phyloP scores from a whole-genome alignment of 2,329 filamentous ascomycete genomes.

The Exutisphaerella laricina region DNA sequence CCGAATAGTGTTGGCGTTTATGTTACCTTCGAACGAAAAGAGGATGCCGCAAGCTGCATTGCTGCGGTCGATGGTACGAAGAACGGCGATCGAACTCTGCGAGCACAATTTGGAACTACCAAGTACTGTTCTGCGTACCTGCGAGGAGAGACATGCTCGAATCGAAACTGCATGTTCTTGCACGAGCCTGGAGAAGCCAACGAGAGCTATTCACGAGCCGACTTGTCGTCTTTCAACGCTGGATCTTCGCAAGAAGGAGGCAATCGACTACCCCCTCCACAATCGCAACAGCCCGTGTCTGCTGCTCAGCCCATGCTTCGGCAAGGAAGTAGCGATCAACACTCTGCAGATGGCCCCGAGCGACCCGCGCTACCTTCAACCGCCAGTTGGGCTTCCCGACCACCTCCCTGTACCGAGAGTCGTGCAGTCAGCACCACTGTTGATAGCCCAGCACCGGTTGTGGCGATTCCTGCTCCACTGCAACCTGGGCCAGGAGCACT shows the following conservation, averaged over 20 bases:
- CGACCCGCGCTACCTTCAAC: conserved; percentile 87
- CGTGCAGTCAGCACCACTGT: conserved; percentile 75
- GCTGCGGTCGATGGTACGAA: conserved; percentile 84
- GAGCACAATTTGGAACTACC: conserved; percentile 77
- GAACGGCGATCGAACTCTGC: conserved; percentile 80
- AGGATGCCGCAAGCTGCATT: conserved; percentile 86
- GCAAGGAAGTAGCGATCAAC: conserved; percentile 40
- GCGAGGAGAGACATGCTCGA: conserved; percentile 88
- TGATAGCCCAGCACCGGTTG: conserved; percentile 65
- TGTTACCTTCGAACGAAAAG: conserved; percentile 91
- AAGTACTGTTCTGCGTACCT: conserved; percentile 99
- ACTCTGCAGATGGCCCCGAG: conserved; percentile 46
- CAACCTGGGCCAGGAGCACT: conserved; percentile 6
- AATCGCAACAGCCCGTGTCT: conserved; percentile 47
- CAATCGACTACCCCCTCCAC: conserved; percentile 39
- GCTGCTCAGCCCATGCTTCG: conserved; percentile 60
- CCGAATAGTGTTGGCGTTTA: conserved; percentile 93
- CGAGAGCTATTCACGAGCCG: conserved; percentile 91
- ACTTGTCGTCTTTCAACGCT: conserved; percentile 90
- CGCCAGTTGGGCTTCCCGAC: conserved; percentile 82
- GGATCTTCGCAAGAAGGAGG: conserved; percentile 70
- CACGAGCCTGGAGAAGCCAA: conserved; percentile 98
- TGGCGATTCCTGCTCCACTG: conserved; percentile 18
- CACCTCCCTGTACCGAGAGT: conserved; percentile 62
- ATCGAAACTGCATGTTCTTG: conserved; percentile 95